Evolutionary conservation across 2,329 filamentous ascomycete species (phyloP), one percentile per base, ranked within the genome.

Genomic region (Colletotrichum horii): DNA sequence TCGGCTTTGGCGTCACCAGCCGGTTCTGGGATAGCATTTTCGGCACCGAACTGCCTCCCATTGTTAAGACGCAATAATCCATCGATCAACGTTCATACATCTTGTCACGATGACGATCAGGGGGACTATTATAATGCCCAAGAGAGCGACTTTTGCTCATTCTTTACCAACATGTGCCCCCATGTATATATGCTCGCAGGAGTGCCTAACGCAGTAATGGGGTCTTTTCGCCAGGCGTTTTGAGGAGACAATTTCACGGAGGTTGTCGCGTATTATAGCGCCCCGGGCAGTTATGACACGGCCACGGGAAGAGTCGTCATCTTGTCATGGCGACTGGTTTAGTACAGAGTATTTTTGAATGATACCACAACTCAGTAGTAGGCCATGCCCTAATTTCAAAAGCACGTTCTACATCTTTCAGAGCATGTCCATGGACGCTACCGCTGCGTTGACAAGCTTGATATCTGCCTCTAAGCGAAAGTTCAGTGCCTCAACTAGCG

Each of bases 1-100:
- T 98, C 79, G 97, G 97, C 68, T 99, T 98, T 80, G 97, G 97
- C 72, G 96, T 99, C 67, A 98, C 96, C 36, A 98, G 94, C 88
- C 93, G 93, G 79, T 98, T 99, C 89, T 99, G 97, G 97, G 97
- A 99, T 84, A 88, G 87, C 66, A 87, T 99, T 8, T 99, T 99
- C 83, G 95, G 96, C 79, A 99, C 97, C 2, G 94, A 98, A 86
- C 88, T 99, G 62, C 73, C 79, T 8, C 80, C 80, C n/a, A 77
- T 82, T 30, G 80, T 83, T 74, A 87, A 87, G 83, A 79, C 82
- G 22, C 81, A 84, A 72, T 84, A 79, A 77, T 56, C 36, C 66
- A 26, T 32, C 24, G 43, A 26, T 12, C 38, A 36, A 38, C 38
- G 52, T 26, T 48, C 36, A 68, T 64, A 73, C 64, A 62, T 22